These are phyloP conservation scores for Starmera dryadoides DNA, from an alignment of 805 yeast genomes.

Conservation along the genomic window DNA sequence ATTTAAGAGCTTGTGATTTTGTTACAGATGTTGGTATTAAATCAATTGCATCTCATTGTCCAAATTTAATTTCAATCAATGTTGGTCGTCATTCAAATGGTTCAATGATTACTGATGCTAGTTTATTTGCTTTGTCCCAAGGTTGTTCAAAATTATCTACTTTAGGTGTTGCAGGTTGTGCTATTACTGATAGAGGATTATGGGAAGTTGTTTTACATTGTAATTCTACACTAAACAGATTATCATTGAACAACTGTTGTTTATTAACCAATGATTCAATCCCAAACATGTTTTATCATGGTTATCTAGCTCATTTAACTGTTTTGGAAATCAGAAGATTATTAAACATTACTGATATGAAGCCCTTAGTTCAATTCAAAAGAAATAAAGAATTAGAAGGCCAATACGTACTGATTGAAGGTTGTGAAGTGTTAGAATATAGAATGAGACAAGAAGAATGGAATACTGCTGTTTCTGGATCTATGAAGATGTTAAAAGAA, in stretches of 20 bases:
- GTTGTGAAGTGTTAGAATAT: slow-evolving; percentile 62
- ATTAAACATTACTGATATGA: slow-evolving; percentile 45
- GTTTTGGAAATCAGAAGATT: slow-evolving; percentile 76
- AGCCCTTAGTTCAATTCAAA: slow-evolving; percentile 64
- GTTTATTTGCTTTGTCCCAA: slow-evolving; percentile 49
- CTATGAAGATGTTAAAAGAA: slow-evolving; percentile 54
- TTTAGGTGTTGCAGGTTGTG: slow-evolving; percentile 85
- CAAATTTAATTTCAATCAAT: slow-evolving; percentile 50
- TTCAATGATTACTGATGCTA: slow-evolving; percentile 60
- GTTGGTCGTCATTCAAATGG: slow-evolving; percentile 74
- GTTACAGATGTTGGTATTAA: slow-evolving; percentile 73
- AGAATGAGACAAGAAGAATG: slow-evolving; percentile 56
- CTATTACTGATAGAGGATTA: slow-evolving; percentile 64
- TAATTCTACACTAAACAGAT: slow-evolving; percentile 46
- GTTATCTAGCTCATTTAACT: slow-evolving; percentile 49
- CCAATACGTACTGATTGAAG: slow-evolving; percentile 52
- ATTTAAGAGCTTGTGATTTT: slow-evolving; percentile 76
- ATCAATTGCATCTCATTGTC: slow-evolving; percentile 57
- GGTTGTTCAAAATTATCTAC: slow-evolving; percentile 53
- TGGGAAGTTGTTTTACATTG: slow-evolving; percentile 69
- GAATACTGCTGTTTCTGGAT: slow-evolving; percentile 46
- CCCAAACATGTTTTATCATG: slow-evolving; percentile 37
- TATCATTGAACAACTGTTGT: slow-evolving; percentile 71
- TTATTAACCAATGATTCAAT: slow-evolving; percentile 49
- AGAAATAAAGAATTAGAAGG: slow-evolving; percentile 26